Base-by-base conservation (phyloP, 2,329 filamentous ascomycete genomes). In the Venturia aucupariae region DNA sequence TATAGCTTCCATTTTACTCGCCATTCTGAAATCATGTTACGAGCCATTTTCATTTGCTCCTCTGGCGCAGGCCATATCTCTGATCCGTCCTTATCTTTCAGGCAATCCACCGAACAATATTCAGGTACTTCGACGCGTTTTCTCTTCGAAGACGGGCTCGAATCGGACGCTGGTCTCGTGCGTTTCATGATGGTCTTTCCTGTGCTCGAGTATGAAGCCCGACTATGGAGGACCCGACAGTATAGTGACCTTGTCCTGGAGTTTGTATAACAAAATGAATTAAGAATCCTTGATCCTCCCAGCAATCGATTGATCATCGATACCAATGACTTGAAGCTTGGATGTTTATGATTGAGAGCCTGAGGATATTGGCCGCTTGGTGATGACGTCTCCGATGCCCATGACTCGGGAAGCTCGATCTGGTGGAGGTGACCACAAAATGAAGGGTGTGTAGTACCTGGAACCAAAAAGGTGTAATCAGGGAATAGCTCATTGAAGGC, bases 31-130 rank as follows among this genome's bases (percentile, higher is more conserved):
- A 89, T 84, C 61, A 87, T 84, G 1, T 73, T 69, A 61, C 83
- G 77, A 2, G 86, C 86, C 8, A 73, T 72, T 11, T 82, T 74
- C 42, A 89, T 83, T 63, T 86, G 82, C 13, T 73, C 72, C 61
- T 71, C 73, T 1, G 84, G 81, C 0, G 86, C 86, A 2, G 86
- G 86, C 86, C 86, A 89, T 60, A 86, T 76, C 1, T 79, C 74
- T 11, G 76, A 75, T 1, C 83, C 84, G 22, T 74, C 68, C 0
- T 75, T 74, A 66, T 81, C 78, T 63, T 71, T 72, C 39, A 75
- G 61, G 2, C 77, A 76, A 3, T 77, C 75, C 5, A 77, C 76
- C 15, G 73, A 66, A 67, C 81, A 79, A 66, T 81, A 81, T 6
- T 80, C 78, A 1, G 78, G 78, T 0, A 79, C 69, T 13, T 72